Evolutionary conservation across 2,329 filamentous ascomycete genomes (phyloP), one percentile per base, ranked within the genome.

Genomic region (Onygenales sp.): DNA sequence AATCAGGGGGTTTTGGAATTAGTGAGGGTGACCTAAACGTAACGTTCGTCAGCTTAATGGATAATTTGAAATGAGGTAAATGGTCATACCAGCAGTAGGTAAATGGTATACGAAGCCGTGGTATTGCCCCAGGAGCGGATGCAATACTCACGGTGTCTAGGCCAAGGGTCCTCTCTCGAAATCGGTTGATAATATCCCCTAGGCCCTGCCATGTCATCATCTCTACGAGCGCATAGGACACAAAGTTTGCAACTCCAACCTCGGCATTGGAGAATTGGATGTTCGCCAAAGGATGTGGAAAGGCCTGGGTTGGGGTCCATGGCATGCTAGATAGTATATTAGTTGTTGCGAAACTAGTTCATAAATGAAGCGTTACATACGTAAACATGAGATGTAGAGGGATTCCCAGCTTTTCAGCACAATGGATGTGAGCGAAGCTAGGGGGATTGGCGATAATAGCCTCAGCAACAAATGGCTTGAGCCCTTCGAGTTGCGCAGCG

Each of bases 171-270:
- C 84, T 83, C 58, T 85, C 83, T 51, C 91, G 79, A 63, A 95
- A 96, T 9, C 84, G 80, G 64, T 97, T 96, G 65, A 96, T 92
- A 5, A 96, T 76, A 67, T 96, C 91, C 39, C 91, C 91, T 3
- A 95, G 73, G 0, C 89, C 90, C 69, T 95, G 89, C 89, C 89
- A 95, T 9, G 90, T 91, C 77, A 95, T 83, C 80, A 94, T 88
- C 60, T 95, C 90, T 2, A 95, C 86, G 17, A 95, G 74, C 0
- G 85, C 83, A 62, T 95, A 95, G 0, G 86, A 87, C 53, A 94
- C 77, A 63, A 88, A 92, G 61, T 93, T 95, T 0, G 87, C 86
- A 54, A 88, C 78, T n/a, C 81, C 81, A 4, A 82, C 77, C 61
- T 93, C 88, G 1, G 86, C 85, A 60, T 89, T 88, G 0, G 84